Evolutionary conservation across 805 yeast genomes (phyloP), one percentile per base, ranked within the genome.

Genomic region (Pichia scutulata): DNA sequence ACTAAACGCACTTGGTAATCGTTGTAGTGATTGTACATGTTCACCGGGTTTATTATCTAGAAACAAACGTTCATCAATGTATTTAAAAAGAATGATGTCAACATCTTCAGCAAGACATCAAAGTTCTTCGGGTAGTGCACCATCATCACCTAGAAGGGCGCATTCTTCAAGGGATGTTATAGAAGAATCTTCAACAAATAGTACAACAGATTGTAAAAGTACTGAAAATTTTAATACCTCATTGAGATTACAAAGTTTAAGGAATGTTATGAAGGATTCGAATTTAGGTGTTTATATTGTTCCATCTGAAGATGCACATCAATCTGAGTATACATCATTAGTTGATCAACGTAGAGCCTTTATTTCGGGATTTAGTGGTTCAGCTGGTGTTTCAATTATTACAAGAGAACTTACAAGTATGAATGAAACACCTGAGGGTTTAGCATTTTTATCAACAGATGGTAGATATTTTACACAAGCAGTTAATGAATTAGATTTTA

Each of bases 1-100:
- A 13, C 23, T 50, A 10, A 51, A 52, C 43, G 53, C 60, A 7
- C 46, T 62, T n/a, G 55, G 53, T 39, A 70, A 78, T 61, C 77
- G 79, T 14, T 86, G 93, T 63, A 73, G 77, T 44, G 81, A 86
- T 68, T 86, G 95, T 70, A 84, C 89, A 2, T 86, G 95, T 63
- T 84, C 92, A 0, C 93, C 93, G 5, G 95, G 95, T 4, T 70
- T 86, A 42, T 66, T 86, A 44, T 81, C 89, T 28, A 74, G 95
- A 60, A 77, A 74, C 53, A 74, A 83, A 58, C 71, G 87, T 57
- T 74, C 85, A 19, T 74, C 85, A 0, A 62, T 75, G 26, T 70
- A 65, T 45, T 49, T 60, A 39, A 65, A 60, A 44, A 56, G 69
- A 43, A 62, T 69, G 59, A 57, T 60, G 47, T 55, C 60, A 2